Evolutionary conservation across 2,329 filamentous ascomycete species (phyloP), one percentile per base, ranked within the genome.

Genomic region (Sclerotinia spermophila): DNA sequence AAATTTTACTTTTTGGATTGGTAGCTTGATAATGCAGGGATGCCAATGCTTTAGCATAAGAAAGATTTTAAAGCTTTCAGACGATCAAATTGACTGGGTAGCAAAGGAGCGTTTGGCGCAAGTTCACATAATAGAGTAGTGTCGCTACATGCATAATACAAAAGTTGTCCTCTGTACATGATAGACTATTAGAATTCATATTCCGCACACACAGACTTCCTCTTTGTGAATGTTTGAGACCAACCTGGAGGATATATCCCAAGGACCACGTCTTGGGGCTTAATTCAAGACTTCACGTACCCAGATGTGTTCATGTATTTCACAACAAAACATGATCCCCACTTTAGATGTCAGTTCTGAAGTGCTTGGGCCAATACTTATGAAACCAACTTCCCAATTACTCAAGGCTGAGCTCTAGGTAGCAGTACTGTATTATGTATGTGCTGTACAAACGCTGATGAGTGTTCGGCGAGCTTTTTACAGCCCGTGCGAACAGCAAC

Each of bases 1-100:
- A 82, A 71, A 27, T 40, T 53, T n/a, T 53, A 40, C 35, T 33
- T 42, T 40, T 42, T 66, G 62, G n/a, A 42, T 66, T 30, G 45
- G 33, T 66, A 53, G 45, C 21, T 42, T 40, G 59, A 38, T 42
- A 35, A 38, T 30, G 24, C 44, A 58, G 35, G 27, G 48, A 38
- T 65, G 59, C 64, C 51, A 40, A 40, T 30, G 33, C 45, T 55
- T 56, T 40, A 38, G 45, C 33, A 55, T 56, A 35, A 53, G 48
- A 65, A 55, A 65, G 44, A 51, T 44, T 30, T 51, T 56, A 40
- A n/a, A 27, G 30, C 56, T 69, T 55, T 30, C 30, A 69, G 35
- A 27, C 35, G 40, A 68, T 42, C 24, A 45, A 10, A 69, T 33
- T 65, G 45, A 42, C 45, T 69, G 59, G 68, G 68, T 55, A 64